These are phyloP conservation scores for Trypanosoma avium DNA, from an alignment of 208 protist genomes.

Conservation along the genomic window DNA sequence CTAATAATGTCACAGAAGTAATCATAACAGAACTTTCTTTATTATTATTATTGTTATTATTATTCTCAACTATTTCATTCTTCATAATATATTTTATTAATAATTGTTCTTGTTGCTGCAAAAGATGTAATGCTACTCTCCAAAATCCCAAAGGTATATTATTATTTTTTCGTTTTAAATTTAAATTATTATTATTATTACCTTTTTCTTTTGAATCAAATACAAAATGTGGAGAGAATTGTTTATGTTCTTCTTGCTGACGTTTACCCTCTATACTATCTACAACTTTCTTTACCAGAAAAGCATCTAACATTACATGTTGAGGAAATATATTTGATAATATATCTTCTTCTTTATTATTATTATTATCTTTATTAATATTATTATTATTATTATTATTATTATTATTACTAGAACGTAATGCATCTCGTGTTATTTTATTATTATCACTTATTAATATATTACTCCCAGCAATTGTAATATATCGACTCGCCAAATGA, in stretches of 20 bases:
- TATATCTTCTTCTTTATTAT: background rate
- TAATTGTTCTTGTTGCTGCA: constrained; percentile 20
- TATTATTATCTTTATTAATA: background rate
- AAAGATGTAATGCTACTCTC: constrained; percentile 8
- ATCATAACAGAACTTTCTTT: too few relatives aligned
- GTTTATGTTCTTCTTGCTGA: background rate
- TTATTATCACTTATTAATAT: background rate
- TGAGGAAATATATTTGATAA: constrained; percentile 1
- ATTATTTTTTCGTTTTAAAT: background rate
- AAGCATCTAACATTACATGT: constrained; percentile 28
- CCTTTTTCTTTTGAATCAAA: too few relatives aligned
- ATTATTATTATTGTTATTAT: too few relatives aligned
- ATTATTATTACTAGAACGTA: background rate
- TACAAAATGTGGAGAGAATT: background rate
- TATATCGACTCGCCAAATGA: background rate
- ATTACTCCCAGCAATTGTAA: background rate
- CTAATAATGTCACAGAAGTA: background rate
- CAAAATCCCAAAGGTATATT: constrained; percentile 10
- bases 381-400: constrained; percentile 1
- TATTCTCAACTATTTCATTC: background rate
- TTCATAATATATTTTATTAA: background rate
- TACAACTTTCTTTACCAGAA: constrained; percentile 20
- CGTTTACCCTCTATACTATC: background rate
- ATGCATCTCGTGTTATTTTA: too few relatives aligned
- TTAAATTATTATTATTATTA: background rate